Percentiles rank a stretch among this genome's conserved stretches.
phyloP scores from a whole-genome alignment of 805 yeast genomes.

The Metahyphopichia silvanorum region DNA sequence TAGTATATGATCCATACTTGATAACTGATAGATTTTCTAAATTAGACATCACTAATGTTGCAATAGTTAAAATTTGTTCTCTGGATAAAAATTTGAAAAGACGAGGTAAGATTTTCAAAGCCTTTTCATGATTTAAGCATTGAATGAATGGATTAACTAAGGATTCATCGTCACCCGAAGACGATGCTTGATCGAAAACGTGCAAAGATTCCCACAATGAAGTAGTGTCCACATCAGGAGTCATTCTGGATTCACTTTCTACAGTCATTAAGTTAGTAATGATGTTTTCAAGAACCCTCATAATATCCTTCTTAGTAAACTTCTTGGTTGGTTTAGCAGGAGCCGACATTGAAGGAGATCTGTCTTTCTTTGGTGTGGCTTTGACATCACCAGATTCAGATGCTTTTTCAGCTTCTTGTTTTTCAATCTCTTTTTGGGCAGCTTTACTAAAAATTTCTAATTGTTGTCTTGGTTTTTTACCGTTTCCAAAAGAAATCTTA shows the following conservation, averaged over 20 bases:
- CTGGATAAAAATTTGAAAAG: conserved; percentile 76
- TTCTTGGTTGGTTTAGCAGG: conserved; percentile 26
- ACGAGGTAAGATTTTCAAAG: conserved; percentile 85
- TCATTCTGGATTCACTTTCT: conserved; percentile 56
- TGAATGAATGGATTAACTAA: conserved; percentile 77
- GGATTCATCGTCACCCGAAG: conserved; percentile 46
- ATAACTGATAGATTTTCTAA: conserved; percentile 77
- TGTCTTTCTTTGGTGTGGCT: conserved; percentile 17
- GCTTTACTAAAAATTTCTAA: conserved; percentile 60
- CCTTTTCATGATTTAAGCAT: conserved; percentile 79
- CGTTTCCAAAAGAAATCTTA: conserved; percentile 71
- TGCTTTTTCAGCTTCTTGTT: conserved; percentile 23
- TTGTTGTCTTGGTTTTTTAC: conserved; percentile 86
- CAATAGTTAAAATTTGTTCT: conserved; percentile 72
- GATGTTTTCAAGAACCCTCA: conserved; percentile 73
- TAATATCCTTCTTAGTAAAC: conserved; percentile 41
- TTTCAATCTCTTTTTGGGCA: conserved; percentile 44
- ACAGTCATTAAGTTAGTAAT: conserved; percentile 73
- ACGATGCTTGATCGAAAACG: conserved; percentile 58
- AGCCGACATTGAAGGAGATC: conserved; percentile 31
- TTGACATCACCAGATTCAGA: conserved; percentile 11
- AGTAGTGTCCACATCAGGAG: conserved; percentile 32
- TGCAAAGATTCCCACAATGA: conserved; percentile 76
- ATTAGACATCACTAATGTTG: conserved; percentile 76
- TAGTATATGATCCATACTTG: conserved; percentile 73